These are phyloP conservation scores for Monosporascus ibericus DNA, from an alignment of 2,329 filamentous ascomycete species.

Conservation along the genomic window DNA sequence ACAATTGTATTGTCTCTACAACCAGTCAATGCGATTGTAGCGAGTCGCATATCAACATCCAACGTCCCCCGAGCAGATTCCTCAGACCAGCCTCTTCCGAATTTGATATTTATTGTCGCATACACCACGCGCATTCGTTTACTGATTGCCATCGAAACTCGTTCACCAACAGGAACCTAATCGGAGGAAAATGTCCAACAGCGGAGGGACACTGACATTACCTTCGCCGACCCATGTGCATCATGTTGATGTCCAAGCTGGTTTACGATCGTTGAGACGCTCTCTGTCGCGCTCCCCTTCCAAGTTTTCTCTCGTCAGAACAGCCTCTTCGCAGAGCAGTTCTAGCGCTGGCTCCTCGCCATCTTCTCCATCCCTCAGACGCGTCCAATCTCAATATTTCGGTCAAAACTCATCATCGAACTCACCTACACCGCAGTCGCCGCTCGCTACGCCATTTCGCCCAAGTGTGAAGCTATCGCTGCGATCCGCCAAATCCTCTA, in stretches of 20 bases:
- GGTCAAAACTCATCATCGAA: conserved; percentile 39
- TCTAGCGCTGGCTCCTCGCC: conserved; percentile 44
- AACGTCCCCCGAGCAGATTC: conserved; percentile 1
- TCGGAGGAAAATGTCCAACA: conserved; percentile 21
- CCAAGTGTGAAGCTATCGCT: conserved; percentile 62
- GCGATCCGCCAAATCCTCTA: conserved; percentile 54
- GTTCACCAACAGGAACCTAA: background rate
- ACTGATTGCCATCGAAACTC: background rate
- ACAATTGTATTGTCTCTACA: conserved; percentile 6
- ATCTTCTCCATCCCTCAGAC: conserved; percentile 37
- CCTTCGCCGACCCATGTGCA: conserved; percentile 80
- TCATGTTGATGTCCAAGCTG: conserved; percentile 70
- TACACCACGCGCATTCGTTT: conserved; percentile 1
- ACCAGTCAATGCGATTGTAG: conserved; percentile 12
- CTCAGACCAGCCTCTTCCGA: background rate
- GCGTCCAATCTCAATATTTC: conserved; percentile 39
- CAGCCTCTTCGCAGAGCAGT: conserved; percentile 40
- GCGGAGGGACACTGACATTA: conserved; percentile 68
- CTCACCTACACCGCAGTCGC: conserved; percentile 33
- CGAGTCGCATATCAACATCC: conserved; percentile 13
- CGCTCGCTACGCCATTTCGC: conserved; percentile 58
- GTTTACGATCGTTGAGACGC: conserved; percentile 75
- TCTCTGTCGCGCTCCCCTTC: conserved; percentile 93
- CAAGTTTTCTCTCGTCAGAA: conserved; percentile 63
- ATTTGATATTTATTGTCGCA: background rate